Evolutionary conservation across 192 early-diverging fungal genomes (phyloP).

Genomic region (Radiomyces spectabilis): DNA sequence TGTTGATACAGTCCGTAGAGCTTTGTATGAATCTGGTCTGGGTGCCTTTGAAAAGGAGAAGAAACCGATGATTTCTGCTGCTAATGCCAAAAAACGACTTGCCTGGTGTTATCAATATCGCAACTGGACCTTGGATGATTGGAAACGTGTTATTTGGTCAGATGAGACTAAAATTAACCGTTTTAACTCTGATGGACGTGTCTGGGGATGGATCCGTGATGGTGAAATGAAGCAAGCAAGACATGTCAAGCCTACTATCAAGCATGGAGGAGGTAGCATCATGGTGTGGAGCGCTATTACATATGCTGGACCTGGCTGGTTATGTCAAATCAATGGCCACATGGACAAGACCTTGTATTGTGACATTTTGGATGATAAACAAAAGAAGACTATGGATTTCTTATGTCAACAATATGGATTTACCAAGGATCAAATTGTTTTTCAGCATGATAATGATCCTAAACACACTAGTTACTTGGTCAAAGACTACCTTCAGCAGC

Average conservation of each 20-base stretch:
- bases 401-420: no score
- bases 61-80: no score
- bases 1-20: no score
- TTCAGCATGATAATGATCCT: no score
- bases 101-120: slow-evolving; percentile 9
- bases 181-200: no score
- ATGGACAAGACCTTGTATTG: background rate
- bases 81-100: no score
- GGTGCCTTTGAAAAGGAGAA: no score
- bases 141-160: slow-evolving; percentile 26
- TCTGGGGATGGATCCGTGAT: background rate
- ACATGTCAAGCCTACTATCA: background rate
- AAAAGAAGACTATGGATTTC: background rate
- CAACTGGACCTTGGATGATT: slow-evolving; percentile 32
- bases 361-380: background rate
- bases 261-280: background rate
- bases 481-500: no score
- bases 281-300: background rate
- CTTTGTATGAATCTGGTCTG: no score
- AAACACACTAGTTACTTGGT: no score
- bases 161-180: slow-evolving; percentile 32
- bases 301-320: background rate
- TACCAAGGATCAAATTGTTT: no score
- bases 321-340: background rate
- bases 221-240: background rate